These are phyloP conservation scores for Capsicum pubescens DNA, from an alignment of 257 asterid species.

Conservation along the genomic window DNA sequence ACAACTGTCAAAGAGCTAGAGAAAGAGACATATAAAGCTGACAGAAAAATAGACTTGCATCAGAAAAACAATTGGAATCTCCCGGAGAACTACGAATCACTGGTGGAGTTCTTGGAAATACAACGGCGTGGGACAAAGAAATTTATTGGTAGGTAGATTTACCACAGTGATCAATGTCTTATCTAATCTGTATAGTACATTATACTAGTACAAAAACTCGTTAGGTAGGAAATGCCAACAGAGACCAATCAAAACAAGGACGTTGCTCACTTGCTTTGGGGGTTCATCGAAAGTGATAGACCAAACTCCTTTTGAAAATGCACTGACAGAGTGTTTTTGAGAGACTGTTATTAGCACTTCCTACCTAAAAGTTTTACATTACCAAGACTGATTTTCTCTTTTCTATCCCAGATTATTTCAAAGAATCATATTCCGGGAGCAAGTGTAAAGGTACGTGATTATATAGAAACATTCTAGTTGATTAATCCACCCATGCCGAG, in stretches of 20 bases:
- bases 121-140: slow-evolving; percentile 39
- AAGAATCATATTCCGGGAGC: not conserved
- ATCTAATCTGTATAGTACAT: not conserved
- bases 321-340: not conserved
- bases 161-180: not conserved
- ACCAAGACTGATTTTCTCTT: slow-evolving; percentile 9
- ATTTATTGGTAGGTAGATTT: slow-evolving; percentile 28
- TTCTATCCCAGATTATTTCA: not conserved
- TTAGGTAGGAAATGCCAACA: slow-evolving; percentile 17
- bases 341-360: not conserved
- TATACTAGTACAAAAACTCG: not conserved
- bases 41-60: not conserved
- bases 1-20: slow-evolving; percentile 34
- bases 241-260: not conserved
- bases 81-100: slow-evolving; percentile 52
- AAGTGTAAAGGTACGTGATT: not conserved
- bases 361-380: not conserved
- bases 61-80: not conserved
- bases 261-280: not conserved
- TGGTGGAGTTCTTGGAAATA: slow-evolving; percentile 33
- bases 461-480: not conserved
- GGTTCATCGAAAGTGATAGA: not conserved
- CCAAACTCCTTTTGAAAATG: not conserved
- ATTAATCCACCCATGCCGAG: not conserved
- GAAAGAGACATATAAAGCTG: not conserved